Conservation (phyloP, 2,329 filamentous ascomycete genomes). For the Falciphora oryzae region DNA sequence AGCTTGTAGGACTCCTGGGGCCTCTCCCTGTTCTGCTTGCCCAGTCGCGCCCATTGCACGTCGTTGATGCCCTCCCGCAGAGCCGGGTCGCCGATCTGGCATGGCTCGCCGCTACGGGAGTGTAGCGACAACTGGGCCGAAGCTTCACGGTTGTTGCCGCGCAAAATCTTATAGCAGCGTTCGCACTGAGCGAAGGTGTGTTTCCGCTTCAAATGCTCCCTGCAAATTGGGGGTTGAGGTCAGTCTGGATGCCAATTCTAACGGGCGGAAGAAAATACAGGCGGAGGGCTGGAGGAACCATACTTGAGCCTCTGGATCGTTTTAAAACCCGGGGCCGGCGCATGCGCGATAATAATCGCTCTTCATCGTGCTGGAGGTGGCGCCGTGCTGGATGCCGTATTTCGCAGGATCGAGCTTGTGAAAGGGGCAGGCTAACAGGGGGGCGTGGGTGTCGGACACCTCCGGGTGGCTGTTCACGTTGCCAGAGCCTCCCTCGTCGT, state of each 20-base stretch:
- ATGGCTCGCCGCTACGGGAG: slow-evolving; percentile 16
- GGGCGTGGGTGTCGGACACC: slow-evolving; percentile 3
- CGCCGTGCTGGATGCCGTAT: slow-evolving; percentile 20
- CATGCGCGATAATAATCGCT: slow-evolving; percentile 20
- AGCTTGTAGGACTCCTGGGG: slow-evolving; percentile 22
- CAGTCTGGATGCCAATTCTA: background rate
- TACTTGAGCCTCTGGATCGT: slow-evolving; percentile 24
- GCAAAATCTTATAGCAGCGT: slow-evolving; percentile 21
- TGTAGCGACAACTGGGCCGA: slow-evolving; percentile 18
- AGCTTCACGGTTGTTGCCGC: slow-evolving; percentile 12
- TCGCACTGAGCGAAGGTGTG: slow-evolving; percentile 23
- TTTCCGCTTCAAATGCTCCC: slow-evolving; percentile 22
- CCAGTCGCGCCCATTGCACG: slow-evolving; percentile 20
- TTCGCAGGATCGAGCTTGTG: slow-evolving; percentile 21
- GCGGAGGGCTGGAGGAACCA: background rate
- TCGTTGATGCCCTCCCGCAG: slow-evolving; percentile 21
- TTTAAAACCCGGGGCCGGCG: slow-evolving; percentile 22
- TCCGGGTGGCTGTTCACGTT: slow-evolving; percentile 6
- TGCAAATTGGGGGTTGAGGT: background rate
- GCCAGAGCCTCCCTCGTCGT: slow-evolving; percentile 12
- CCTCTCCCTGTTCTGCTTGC: slow-evolving; percentile 22
- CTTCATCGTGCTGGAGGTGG: slow-evolving; percentile 14
- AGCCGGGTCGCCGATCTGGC: slow-evolving; percentile 17
- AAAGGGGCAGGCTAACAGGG: slow-evolving; percentile 21
- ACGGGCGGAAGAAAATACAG: background rate